Percentiles rank a stretch among this genome's conserved stretches.
Evolutionary conservation across 306 rosid genomes (phyloP).

Genomic region (Cucumis melo): DNA sequence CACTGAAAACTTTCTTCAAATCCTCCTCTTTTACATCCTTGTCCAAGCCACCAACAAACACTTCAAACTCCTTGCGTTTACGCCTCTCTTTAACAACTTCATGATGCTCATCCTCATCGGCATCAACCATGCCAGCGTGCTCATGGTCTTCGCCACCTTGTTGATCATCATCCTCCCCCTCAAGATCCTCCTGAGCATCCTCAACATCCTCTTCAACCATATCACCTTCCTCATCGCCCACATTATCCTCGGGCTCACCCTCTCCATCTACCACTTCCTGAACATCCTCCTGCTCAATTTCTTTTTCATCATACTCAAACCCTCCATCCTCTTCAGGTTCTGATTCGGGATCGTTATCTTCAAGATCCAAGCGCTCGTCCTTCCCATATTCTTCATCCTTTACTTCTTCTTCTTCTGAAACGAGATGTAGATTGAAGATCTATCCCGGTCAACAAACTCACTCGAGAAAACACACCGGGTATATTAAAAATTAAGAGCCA

Average conservation of each 20-base stretch:
- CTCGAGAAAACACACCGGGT: background rate
- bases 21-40: slow-evolving; percentile 87
- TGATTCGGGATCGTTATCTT: slow-evolving; percentile 91
- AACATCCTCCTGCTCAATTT: slow-evolving; percentile 64
- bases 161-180: slow-evolving; percentile 51
- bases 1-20: slow-evolving; percentile 59
- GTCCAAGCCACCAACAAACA: slow-evolving; percentile 96
- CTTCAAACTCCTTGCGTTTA: slow-evolving; percentile 87
- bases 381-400: slow-evolving; percentile 79
- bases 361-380: slow-evolving; percentile 84
- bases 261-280: slow-evolving; percentile 62
- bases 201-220: slow-evolving; percentile 65
- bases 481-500: slow-evolving; percentile 9
- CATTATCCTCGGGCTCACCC: slow-evolving; percentile 58
- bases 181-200: slow-evolving; percentile 64
- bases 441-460: slow-evolving; percentile 24
- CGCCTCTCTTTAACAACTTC: slow-evolving; percentile 84
- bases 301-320: slow-evolving; percentile 92
- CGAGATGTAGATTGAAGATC: slow-evolving; percentile 21
- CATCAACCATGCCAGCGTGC: slow-evolving; percentile 47
- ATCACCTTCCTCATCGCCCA: slow-evolving; percentile 68
- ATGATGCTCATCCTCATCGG: slow-evolving; percentile 74
- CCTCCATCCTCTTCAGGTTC: slow-evolving; percentile 80
- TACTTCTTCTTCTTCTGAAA: slow-evolving; percentile 81
- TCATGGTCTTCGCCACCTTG: slow-evolving; percentile 46